Conservation (phyloP, 139 green algal genomes). For the Monoraphidium neglectum region DNA sequence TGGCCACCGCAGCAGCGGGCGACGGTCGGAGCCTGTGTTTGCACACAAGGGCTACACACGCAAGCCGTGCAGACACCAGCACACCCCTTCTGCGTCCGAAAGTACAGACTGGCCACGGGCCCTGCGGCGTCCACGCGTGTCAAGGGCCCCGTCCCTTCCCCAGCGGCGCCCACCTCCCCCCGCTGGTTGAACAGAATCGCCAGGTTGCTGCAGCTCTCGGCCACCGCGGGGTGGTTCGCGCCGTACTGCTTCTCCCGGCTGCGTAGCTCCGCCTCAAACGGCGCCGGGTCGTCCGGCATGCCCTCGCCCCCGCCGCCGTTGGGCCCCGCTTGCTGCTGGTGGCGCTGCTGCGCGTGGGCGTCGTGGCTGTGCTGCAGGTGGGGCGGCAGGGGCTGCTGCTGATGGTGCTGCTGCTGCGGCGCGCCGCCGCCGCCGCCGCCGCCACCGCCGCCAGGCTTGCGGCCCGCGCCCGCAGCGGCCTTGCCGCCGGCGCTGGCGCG, state of each 20-base stretch:
- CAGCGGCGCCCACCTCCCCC: too few species aligned
- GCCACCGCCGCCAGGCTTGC: background rate
- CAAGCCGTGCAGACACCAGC: too few species aligned
- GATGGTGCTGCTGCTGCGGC: constrained; percentile 23
- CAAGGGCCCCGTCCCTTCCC: too few species aligned
- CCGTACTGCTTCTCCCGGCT: constrained; percentile 53
- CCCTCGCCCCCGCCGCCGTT: background rate
- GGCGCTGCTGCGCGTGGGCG: constrained; percentile 7
- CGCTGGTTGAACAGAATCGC: constrained; percentile 83
- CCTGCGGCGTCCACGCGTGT: too few species aligned
- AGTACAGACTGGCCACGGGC: too few species aligned
- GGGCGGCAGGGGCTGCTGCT: constrained; percentile 14
- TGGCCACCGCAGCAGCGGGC: constrained; percentile 5
- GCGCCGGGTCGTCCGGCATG: constrained; percentile 44
- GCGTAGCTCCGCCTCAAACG: constrained; percentile 64
- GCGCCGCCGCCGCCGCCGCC: background rate
- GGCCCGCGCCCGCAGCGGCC: too few species aligned
- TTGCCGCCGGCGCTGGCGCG: too few species aligned
- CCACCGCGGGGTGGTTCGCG: constrained; percentile 66
- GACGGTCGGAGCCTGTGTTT: too few species aligned
- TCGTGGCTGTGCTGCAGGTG: background rate
- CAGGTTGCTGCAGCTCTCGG: constrained; percentile 78
- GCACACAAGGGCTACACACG: too few species aligned
- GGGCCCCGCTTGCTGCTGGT: constrained; percentile 10
- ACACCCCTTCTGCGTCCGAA: too few species aligned